Conservation (phyloP, 345 rosid genomes). For the Citrus trifoliata region DNA sequence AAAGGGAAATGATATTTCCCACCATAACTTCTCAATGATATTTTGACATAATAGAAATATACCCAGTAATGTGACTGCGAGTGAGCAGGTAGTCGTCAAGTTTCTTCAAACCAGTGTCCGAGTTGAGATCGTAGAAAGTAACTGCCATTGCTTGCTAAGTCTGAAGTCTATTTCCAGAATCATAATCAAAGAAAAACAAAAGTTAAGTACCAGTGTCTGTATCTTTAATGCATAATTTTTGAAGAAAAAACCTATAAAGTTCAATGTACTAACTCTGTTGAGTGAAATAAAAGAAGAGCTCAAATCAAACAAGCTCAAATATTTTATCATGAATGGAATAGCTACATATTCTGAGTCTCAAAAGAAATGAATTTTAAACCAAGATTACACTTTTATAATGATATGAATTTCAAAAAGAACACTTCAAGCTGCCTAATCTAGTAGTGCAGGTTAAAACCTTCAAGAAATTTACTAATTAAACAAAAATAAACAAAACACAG, state of each 20-base stretch:
- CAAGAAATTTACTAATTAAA: neutral
- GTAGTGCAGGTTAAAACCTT: too few species aligned
- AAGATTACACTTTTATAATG: too few species aligned
- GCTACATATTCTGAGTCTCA: too few species aligned
- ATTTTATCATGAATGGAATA: too few species aligned
- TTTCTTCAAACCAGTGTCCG: constrained; percentile 71
- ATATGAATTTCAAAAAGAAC: too few species aligned
- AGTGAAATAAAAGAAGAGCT: too few species aligned
- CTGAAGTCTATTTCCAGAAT: neutral
- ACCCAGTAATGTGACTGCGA: constrained; percentile 89
- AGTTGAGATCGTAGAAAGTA: constrained; percentile 46
- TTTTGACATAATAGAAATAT: neutral
- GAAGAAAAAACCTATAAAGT: neutral
- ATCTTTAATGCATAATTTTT: neutral
- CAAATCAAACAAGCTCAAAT: too few species aligned
- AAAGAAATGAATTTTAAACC: too few species aligned
- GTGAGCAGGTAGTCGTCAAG: constrained; percentile 78
- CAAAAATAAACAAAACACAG: too few species aligned
- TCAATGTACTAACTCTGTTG: too few species aligned
- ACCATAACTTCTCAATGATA: too few species aligned
- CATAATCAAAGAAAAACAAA: neutral
- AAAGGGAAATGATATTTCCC: neutral
- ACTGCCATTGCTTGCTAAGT: constrained; percentile 42
- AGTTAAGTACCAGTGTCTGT: neutral
- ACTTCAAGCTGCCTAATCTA: too few species aligned